Conservation (phyloP, 2,329 filamentous ascomycete genomes). For the Ophiostoma montium region DNA sequence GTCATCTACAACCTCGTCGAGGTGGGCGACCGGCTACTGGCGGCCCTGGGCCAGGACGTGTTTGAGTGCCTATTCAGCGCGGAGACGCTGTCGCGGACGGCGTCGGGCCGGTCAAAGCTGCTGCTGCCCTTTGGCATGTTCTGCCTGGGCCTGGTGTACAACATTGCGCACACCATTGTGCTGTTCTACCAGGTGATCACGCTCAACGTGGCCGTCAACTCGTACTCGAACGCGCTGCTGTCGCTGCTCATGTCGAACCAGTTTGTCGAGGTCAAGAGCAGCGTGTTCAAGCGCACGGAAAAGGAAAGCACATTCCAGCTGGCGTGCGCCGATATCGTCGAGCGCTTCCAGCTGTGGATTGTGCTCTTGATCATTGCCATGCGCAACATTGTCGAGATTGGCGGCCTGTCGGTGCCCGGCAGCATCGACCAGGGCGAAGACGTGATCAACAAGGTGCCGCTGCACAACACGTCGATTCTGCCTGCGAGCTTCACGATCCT, state of each 20-base stretch:
- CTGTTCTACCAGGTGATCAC: constrained; percentile 97
- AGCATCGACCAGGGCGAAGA: constrained; percentile 24
- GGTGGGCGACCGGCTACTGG: constrained; percentile 77
- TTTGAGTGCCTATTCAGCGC: constrained; percentile 89
- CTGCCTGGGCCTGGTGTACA: constrained; percentile 71
- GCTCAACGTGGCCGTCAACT: constrained; percentile 94
- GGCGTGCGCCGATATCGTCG: constrained; percentile 90
- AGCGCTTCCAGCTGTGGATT: constrained; percentile 93
- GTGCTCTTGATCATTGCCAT: constrained; percentile 95
- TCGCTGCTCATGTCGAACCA: constrained; percentile 92
- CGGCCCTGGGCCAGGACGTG: constrained; percentile 87
- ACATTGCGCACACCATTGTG: constrained; percentile 70
- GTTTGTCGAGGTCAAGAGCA: constrained; percentile 97
- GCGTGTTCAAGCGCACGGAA: constrained; percentile 97
- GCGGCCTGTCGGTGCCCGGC: constrained; percentile 57
- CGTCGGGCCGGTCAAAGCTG: constrained; percentile 81
- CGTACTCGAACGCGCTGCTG: constrained; percentile 88
- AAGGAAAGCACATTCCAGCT: constrained; percentile 96
- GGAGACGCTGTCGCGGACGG: constrained; percentile 78
- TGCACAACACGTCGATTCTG: constrained; percentile 59
- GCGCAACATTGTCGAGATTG: constrained; percentile 91
- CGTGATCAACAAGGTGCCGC: constrained; percentile 39
- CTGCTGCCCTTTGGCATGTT: constrained; percentile 86
- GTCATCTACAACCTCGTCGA: constrained; percentile 98
- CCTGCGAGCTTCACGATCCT: constrained; percentile 85